Evolutionary conservation across 2,329 filamentous ascomycete genomes (phyloP).

Genomic region (Pseudohalonectria lignicola): DNA sequence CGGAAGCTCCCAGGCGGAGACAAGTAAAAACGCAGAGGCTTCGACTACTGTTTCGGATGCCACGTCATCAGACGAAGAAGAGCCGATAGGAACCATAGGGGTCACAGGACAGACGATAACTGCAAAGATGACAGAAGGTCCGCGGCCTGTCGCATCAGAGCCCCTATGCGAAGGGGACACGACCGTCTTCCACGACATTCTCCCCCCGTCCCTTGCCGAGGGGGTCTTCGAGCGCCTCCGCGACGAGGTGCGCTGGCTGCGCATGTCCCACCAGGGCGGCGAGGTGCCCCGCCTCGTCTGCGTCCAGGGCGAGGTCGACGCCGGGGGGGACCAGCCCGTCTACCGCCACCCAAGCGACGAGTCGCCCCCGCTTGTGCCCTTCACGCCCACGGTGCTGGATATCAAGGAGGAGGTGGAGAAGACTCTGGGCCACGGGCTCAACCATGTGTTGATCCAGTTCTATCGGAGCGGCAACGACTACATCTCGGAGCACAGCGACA

Average conservation of each 20-base stretch:
- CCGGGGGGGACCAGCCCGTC: conserved; percentile 69
- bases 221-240: conserved; percentile 60
- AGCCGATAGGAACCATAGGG: too few relatives aligned
- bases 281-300: conserved; percentile 86
- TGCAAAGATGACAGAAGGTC: too few relatives aligned
- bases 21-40: too few relatives aligned
- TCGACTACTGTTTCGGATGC: too few relatives aligned
- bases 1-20: too few relatives aligned
- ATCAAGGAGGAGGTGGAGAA: conserved; percentile 62
- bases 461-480: conserved; percentile 85
- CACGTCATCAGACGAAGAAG: too few relatives aligned
- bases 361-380: conserved; percentile 64
- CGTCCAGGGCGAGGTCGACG: conserved; percentile 64
- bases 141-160: conserved; percentile 17
- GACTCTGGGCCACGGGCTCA: conserved; percentile 67
- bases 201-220: conserved; percentile 44
- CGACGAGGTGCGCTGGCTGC: conserved; percentile 74
- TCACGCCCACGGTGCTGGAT: conserved; percentile 59
- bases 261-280: conserved; percentile 85
- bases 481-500: conserved; percentile 95
- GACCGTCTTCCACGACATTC: conserved; percentile 56
- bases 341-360: conserved; percentile 93
- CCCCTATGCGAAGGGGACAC: conserved; percentile 74
- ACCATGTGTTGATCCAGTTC: conserved; percentile 86
- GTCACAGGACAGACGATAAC: too few relatives aligned